phyloP scores from a whole-genome alignment of 2,329 filamentous ascomycete species.

The Paramyrothecium roridum region DNA sequence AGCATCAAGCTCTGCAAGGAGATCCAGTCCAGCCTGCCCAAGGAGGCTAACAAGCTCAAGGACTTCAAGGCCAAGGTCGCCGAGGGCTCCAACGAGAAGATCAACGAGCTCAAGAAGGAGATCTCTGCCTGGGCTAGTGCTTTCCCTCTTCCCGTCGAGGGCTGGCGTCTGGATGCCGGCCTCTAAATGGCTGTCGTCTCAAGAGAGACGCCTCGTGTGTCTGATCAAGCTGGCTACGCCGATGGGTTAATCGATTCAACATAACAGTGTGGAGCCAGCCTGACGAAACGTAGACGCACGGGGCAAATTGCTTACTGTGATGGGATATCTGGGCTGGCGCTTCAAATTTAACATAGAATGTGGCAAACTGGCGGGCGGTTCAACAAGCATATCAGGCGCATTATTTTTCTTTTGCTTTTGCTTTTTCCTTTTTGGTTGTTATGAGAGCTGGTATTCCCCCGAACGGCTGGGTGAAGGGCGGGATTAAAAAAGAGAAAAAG shows the following conservation, averaged over 20 bases:
- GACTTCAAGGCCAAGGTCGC: constrained; percentile 96
- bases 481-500: not conserved
- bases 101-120: constrained; percentile 84
- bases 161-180: constrained; percentile 61
- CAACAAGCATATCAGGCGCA: not conserved
- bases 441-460: not conserved
- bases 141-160: constrained; percentile 89
- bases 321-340: not conserved
- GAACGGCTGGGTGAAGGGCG: not conserved
- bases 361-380: not conserved
- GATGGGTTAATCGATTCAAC: not conserved
- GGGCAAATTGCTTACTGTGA: not conserved
- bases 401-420: not conserved
- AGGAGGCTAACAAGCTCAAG: constrained; percentile 99
- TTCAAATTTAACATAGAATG: not conserved
- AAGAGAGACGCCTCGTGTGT: not conserved
- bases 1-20: constrained; percentile 88
- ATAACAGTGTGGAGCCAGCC: not conserved
- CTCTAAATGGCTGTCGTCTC: constrained; percentile 38
- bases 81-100: constrained; percentile 72
- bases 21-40: constrained; percentile 79
- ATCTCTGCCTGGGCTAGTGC: constrained; percentile 80
- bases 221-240: not conserved
- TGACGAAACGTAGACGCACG: not conserved
- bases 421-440: not conserved